Evolutionary conservation across 75 land plant species (phyloP), one percentile per base, ranked within the genome.

Genomic region (Ceratopteris richardii): DNA sequence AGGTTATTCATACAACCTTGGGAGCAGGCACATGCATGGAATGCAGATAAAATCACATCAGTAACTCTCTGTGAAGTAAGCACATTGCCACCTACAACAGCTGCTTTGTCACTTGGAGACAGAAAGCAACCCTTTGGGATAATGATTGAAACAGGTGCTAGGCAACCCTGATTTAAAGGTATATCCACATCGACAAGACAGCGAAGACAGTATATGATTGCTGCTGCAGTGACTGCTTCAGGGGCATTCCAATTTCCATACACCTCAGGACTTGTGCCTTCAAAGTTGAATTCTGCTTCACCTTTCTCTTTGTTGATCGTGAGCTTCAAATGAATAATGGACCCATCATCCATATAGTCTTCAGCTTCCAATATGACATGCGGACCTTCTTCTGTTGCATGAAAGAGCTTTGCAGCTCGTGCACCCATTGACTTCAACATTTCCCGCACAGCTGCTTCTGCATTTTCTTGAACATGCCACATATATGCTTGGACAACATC

Each of bases 1-100:
- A 95, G 75, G 63, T 95, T 95, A 54, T 95, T 95, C 96, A 95
- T 95, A 63, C 96, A 95, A 16, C 96, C 98, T 57, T 95, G 97
- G n/a, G 99, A 90, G 59, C 99, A 95, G 29, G 99, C 92, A 69
- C 99, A 95, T 13, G 92, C 96, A 57, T 84, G 87, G 61, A 95
- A 95, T 43, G 99, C 96, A 37, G 96, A 81, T 0, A 95, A 61
- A 13, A 95, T 70, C 19, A 95, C 99, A 75, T 95, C 99, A 19
- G 99, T 90, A 1, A 90, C 61, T 55, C 96, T 73, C 76, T 90
- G 96, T 18, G 99, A 95, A 31, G 99, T 95, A 16, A 95, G 92
- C 57, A 95, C 99, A 58, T 95, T 95, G 28, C 99, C 99, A 52
- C 99, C 96, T 21, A 95, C 99, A 0, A 95, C 96, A 31, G 96